Evolutionary conservation across 495 filamentous ascomycete genomes (phyloP).

Genomic region (Acidiella bohemica): DNA sequence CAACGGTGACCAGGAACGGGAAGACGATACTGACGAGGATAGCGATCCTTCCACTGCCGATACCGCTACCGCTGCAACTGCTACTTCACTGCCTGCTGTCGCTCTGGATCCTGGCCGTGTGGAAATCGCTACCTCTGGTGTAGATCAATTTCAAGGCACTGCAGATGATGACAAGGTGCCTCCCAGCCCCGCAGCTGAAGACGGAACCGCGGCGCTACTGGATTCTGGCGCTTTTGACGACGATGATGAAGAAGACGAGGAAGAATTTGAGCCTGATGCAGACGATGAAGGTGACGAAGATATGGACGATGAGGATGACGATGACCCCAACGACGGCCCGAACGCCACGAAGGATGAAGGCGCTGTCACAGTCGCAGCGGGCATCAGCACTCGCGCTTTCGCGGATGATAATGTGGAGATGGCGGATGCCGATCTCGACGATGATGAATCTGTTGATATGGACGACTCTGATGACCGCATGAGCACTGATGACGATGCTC

Average conservation of each 20-base stretch:
- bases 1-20: too few species aligned
- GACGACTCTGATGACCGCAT: conserved; percentile 45
- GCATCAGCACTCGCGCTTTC: conserved; percentile 6
- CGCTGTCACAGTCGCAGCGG: too few species aligned
- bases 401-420: conserved; percentile 22
- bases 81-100: too few species aligned
- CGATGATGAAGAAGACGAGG: not conserved
- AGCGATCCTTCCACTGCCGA: not conserved
- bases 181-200: not conserved
- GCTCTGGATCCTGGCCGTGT: too few species aligned
- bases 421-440: conserved; percentile 53
- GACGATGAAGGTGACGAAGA: too few species aligned
- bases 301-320: conserved; percentile 2
- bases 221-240: not conserved
- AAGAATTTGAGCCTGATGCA: not conserved
- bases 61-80: not conserved
- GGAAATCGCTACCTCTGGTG: not conserved
- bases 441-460: conserved; percentile 79
- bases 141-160: not conserved
- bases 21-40: too few species aligned
- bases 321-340: not conserved
- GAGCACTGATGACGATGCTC: conserved; percentile 39
- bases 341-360: not conserved
- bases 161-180: not conserved
- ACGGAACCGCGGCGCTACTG: not conserved